Evolutionary conservation across 441 rosid genomes (phyloP).

Genomic region (Syzygium syzygioides): DNA sequence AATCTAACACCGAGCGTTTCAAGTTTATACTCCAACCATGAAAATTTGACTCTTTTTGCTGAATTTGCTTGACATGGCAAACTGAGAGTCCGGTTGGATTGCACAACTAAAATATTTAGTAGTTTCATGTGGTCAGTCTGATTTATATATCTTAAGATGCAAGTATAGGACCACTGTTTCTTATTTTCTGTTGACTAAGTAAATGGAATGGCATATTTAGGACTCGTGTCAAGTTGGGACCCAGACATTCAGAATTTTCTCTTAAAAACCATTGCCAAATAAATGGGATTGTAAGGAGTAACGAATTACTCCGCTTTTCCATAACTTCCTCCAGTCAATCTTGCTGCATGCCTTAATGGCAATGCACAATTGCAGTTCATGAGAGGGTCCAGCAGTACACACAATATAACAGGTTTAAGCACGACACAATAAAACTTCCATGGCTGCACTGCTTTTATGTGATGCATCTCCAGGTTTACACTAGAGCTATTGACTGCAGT

Average conservation of each 20-base stretch:
- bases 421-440: not conserved
- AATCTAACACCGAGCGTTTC: not conserved
- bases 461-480: not conserved
- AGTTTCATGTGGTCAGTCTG: not conserved
- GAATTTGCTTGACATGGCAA: not conserved
- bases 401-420: not conserved
- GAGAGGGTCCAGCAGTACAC: not conserved
- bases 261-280: not conserved
- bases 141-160: not conserved
- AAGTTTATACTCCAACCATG: not conserved
- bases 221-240: not conserved
- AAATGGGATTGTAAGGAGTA: not conserved
- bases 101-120: not conserved
- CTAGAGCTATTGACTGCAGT: not conserved
- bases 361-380: not conserved
- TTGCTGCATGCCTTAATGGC: not conserved
- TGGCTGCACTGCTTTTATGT: not conserved
- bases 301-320: not conserved
- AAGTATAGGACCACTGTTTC: not conserved
- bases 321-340: not conserved
- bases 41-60: not conserved
- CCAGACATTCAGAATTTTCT: not conserved
- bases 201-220: not conserved
- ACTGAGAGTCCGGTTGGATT: not conserved
- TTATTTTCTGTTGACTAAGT: not conserved